These are phyloP conservation scores for Glaciozyma martinii DNA, from an alignment of 768 basidiomycete species.

Conservation along the genomic window DNA sequence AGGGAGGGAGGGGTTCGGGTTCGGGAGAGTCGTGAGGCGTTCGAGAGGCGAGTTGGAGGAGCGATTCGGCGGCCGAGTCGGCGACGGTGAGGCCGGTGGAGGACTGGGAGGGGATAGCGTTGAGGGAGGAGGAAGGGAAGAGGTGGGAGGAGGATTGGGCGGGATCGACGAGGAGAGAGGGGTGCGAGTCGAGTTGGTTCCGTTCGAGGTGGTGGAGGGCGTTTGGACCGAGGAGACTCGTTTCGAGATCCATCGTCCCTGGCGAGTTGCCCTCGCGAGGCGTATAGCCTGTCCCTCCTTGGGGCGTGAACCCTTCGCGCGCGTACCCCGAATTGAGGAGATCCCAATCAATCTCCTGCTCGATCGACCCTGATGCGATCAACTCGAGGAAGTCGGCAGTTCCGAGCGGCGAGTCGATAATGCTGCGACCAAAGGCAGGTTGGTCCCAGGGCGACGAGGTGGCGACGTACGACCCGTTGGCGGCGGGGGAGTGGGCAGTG, in stretches of 20 bases:
- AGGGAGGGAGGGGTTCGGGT: conserved; percentile 7
- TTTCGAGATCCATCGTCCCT: background rate
- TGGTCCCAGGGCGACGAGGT: conserved; percentile 21
- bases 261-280: conserved; percentile 13
- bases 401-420: background rate
- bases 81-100: background rate
- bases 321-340: conserved; percentile 17
- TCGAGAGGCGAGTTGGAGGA: conserved; percentile 29
- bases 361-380: conserved; percentile 6
- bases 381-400: conserved; percentile 26
- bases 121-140: background rate
- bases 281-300: conserved; percentile 15
- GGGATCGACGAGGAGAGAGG: background rate
- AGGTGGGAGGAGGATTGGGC: background rate
- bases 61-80: conserved; percentile 27
- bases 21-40: conserved; percentile 29
- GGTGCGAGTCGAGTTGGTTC: background rate
- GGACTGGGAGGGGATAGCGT: background rate
- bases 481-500: background rate
- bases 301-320: background rate
- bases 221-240: background rate
- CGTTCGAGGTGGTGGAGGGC: background rate
- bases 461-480: background rate
- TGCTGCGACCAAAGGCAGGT: conserved; percentile 18
- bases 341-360: conserved; percentile 25